These are phyloP conservation scores for Rhododendron ferrugineum DNA, from an alignment of 148 eudicot species.

Conservation along the genomic window DNA sequence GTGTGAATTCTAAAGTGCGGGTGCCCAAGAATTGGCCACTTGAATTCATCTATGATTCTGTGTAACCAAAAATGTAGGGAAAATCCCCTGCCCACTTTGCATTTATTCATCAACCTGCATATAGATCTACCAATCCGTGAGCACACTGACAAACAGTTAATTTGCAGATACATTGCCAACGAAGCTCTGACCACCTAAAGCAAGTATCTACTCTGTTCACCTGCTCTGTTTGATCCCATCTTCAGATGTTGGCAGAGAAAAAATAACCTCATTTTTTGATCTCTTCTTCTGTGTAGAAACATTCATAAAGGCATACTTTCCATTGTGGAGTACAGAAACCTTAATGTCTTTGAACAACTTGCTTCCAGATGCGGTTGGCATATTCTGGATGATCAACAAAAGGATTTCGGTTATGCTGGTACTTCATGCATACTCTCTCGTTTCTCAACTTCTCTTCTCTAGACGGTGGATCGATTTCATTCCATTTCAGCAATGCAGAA, in stretches of 20 bases:
- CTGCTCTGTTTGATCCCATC: too few species aligned
- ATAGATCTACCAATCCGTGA: not conserved
- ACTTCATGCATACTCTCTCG: constrained; percentile 40
- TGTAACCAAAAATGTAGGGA: not conserved
- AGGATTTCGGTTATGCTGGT: constrained; percentile 54
- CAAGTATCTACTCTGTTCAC: too few species aligned
- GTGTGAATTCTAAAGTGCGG: not conserved
- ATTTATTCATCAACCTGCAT: not conserved
- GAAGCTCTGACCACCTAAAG: too few species aligned
- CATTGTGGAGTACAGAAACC: constrained; percentile 2
- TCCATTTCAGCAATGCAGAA: constrained; percentile 39
- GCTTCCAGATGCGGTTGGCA: constrained; percentile 37
- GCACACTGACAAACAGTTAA: not conserved
- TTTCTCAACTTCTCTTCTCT: constrained; percentile 45
- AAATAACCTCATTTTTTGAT: not conserved
- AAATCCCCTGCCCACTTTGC: not conserved
- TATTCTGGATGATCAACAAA: constrained; percentile 58
- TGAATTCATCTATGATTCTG: not conserved
- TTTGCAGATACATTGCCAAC: not conserved
- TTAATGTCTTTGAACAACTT: constrained; percentile 9
- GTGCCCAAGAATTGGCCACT: not conserved
- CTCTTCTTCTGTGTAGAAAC: not conserved
- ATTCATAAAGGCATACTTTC: not conserved
- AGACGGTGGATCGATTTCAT: constrained; percentile 43
- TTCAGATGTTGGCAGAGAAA: too few species aligned